phyloP scores from a whole-genome alignment of 148 eudicot genomes.

The Bassia scoparia region DNA sequence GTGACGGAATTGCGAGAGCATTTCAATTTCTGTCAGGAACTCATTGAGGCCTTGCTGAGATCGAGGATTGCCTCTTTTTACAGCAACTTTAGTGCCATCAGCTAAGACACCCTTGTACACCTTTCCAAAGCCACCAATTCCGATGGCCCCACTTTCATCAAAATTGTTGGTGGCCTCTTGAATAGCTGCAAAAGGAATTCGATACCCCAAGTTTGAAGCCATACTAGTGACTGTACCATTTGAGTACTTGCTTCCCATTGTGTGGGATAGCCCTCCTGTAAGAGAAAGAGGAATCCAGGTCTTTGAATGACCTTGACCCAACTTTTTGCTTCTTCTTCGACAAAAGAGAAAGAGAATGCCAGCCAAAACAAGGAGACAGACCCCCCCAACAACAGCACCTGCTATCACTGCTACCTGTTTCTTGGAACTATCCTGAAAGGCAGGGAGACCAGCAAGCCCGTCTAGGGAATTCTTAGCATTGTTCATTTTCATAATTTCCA shows the following conservation, averaged over 20 bases:
- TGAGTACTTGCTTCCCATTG: slow-evolving; percentile 46
- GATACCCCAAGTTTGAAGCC: slow-evolving; percentile 40
- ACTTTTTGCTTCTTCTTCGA: slow-evolving; percentile 28
- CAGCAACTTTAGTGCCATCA: slow-evolving; percentile 32
- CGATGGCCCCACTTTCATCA: slow-evolving; percentile 49
- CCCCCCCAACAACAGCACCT: slow-evolving; percentile 29
- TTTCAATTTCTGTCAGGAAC: slow-evolving; percentile 30
- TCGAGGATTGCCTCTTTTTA: slow-evolving; percentile 28
- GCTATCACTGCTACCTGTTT: slow-evolving; percentile 32
- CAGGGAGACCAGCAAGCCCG: slow-evolving; percentile 12
- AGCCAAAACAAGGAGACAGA: slow-evolving; percentile 27
- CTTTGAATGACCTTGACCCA: slow-evolving; percentile 35
- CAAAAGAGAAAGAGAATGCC: no score
- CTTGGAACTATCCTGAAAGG: slow-evolving; percentile 19
- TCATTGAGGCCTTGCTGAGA: slow-evolving; percentile 29
- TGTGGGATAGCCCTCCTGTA: slow-evolving; percentile 36
- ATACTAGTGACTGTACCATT: slow-evolving; percentile 44
- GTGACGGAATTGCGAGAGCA: slow-evolving; percentile 33
- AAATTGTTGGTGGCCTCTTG: slow-evolving; percentile 50
- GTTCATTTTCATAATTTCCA: slow-evolving; percentile 56
- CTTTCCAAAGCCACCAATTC: slow-evolving; percentile 62
- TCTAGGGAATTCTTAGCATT: slow-evolving; percentile 36
- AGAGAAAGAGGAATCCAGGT: slow-evolving; percentile 46
- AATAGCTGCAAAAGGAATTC: slow-evolving; percentile 47
- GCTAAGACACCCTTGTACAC: slow-evolving; percentile 41